Conservation (phyloP, 2,329 filamentous ascomycete species). For the Sporothrix pallida region DNA sequence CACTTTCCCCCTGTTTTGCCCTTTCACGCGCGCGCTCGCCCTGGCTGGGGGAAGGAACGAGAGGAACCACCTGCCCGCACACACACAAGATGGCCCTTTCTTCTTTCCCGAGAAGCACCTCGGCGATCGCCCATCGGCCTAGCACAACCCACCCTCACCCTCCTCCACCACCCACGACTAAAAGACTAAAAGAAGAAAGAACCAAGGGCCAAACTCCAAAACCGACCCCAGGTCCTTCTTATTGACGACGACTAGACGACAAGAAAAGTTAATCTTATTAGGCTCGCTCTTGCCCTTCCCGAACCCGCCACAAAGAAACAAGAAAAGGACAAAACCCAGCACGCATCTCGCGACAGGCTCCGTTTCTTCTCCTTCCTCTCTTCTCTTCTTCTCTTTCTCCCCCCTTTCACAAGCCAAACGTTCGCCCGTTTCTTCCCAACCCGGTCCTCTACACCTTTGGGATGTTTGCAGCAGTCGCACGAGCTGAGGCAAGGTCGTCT, state of each 20-base stretch:
- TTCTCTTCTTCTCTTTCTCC: slow-evolving; percentile 5
- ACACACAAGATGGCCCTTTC: neutral
- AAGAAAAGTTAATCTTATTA: slow-evolving; percentile 24
- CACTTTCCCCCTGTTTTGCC: neutral
- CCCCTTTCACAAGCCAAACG: slow-evolving; percentile 7
- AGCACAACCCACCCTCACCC: slow-evolving; percentile 1
- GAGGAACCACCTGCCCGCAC: slow-evolving; percentile 16
- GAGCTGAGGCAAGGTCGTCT: slow-evolving; percentile 48
- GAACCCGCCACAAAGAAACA: neutral
- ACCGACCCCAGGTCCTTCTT: slow-evolving; percentile 26
- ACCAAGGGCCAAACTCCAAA: slow-evolving; percentile 25
- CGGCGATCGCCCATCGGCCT: slow-evolving; percentile 35
- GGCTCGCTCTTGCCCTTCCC: slow-evolving; percentile 27
- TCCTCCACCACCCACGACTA: neutral
- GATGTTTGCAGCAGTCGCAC: slow-evolving; percentile 48
- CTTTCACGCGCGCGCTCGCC: slow-evolving; percentile 23
- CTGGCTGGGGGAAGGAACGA: neutral
- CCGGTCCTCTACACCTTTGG: slow-evolving; percentile 37
- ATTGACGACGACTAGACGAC: slow-evolving; percentile 17
- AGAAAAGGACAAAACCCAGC: slow-evolving; percentile 25
- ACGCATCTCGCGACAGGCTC: slow-evolving; percentile 19
- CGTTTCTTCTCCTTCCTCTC: neutral
- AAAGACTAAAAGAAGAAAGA: slow-evolving; percentile 24
- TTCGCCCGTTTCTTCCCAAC: neutral
- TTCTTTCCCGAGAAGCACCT: slow-evolving; percentile 38